Percentiles rank a stretch among this genome's conserved stretches.
phyloP scores from a whole-genome alignment of 768 basidiomycete genomes.

The Astraeus odoratus region DNA sequence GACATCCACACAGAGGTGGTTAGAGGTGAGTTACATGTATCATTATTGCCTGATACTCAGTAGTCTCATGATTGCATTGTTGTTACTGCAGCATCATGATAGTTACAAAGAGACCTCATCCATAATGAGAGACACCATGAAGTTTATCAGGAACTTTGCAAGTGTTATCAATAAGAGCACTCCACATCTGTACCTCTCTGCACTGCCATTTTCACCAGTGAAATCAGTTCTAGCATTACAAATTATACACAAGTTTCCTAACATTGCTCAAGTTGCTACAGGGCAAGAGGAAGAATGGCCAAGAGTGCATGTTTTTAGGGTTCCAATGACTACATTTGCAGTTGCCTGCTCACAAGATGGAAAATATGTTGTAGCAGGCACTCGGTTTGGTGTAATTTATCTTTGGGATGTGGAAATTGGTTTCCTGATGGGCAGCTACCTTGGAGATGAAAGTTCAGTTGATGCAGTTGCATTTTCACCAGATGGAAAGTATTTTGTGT shows the following conservation, averaged over 20 bases:
- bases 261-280: no score
- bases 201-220: no score
- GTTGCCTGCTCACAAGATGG: no score
- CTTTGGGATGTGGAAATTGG: constrained; percentile 12
- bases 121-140: constrained; percentile 1
- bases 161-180: constrained; percentile 8
- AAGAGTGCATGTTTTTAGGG: no score
- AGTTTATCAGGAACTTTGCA: constrained; percentile 11
- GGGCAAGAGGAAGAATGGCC: no score
- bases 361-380: no score
- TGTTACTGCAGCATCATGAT: not conserved
- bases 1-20: not conserved
- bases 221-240: no score
- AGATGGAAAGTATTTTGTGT: not conserved
- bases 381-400: constrained; percentile 21
- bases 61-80: no score
- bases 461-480: not conserved
- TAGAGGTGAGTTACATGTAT: not conserved
- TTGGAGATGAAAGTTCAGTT: constrained; percentile 17
- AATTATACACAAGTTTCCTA: no score
- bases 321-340: no score
- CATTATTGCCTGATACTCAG: not conserved
- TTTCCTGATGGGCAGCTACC: constrained; percentile 7
- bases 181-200: no score
- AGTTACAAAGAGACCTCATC: not conserved